phyloP scores from a whole-genome alignment of 2,329 filamentous ascomycete species.

The Mycosphaerelloides madeirae region DNA sequence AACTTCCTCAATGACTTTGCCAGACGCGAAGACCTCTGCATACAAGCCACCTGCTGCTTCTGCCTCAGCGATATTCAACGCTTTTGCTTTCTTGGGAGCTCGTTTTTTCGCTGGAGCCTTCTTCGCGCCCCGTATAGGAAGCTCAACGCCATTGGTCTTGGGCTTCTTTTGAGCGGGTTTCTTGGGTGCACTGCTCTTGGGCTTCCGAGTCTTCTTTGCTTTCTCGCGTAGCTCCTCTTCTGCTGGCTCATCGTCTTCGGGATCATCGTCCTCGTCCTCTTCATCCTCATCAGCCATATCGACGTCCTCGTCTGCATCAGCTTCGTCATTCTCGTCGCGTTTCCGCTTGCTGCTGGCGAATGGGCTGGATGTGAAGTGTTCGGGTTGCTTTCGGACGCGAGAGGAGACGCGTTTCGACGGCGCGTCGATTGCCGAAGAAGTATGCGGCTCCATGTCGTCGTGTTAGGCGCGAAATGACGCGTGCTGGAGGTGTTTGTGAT shows the following conservation, averaged over 20 bases:
- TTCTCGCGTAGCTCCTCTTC: constrained; percentile 48
- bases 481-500: neutral
- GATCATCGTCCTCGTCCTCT: constrained; percentile 35
- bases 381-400: constrained; percentile 37
- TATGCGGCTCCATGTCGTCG: constrained; percentile 15
- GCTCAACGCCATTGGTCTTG: constrained; percentile 51
- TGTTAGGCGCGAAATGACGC: constrained; percentile 1
- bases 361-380: constrained; percentile 27
- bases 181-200: constrained; percentile 30
- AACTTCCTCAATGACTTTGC: constrained; percentile 51
- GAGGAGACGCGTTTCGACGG: constrained; percentile 61
- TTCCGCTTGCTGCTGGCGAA: constrained; percentile 41
- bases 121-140: constrained; percentile 52
- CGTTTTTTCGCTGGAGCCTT: constrained; percentile 37
- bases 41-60: constrained; percentile 55
- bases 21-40: constrained; percentile 56
- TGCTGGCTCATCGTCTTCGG: constrained; percentile 37
- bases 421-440: constrained; percentile 29
- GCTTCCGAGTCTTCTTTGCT: constrained; percentile 26
- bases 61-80: constrained; percentile 49
- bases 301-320: constrained; percentile 31
- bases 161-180: constrained; percentile 49
- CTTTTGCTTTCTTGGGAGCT: constrained; percentile 47
- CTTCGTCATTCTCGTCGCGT: constrained; percentile 40
- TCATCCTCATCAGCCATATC: constrained; percentile 33